phyloP scores from a whole-genome alignment of 176 grass and related monocot species.

The Aegilops speltoides region DNA sequence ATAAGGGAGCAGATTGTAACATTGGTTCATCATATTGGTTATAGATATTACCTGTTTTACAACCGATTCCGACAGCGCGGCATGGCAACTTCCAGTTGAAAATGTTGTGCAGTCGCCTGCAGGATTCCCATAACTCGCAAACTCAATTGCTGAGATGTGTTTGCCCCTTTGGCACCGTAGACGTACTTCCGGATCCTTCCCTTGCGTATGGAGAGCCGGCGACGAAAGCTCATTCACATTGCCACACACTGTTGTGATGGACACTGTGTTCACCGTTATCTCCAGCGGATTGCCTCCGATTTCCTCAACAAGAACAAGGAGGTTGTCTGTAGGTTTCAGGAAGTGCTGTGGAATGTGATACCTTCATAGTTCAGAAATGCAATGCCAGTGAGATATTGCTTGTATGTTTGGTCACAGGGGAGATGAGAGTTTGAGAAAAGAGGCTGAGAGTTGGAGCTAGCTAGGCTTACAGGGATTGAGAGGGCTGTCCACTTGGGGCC shows the following conservation, averaged over 20 bases:
- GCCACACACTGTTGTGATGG: constrained; percentile 39
- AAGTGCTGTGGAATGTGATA: constrained; percentile 85
- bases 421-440: not conserved
- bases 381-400: not conserved
- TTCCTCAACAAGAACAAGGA: constrained; percentile 84
- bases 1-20: not conserved
- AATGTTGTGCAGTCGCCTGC: constrained; percentile 23
- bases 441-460: not conserved
- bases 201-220: constrained; percentile 19
- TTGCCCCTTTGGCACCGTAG: constrained; percentile 49
- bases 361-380: constrained; percentile 49
- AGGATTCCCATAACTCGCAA: constrained; percentile 64
- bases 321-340: constrained; percentile 47
- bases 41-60: constrained; percentile 46
- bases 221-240: constrained; percentile 28
- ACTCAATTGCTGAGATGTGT: constrained; percentile 40
- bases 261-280: constrained; percentile 70
- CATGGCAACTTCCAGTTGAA: constrained; percentile 49
- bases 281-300: constrained; percentile 60
- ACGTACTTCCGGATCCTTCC: constrained; percentile 20
- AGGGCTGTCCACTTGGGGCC: constrained; percentile 65
- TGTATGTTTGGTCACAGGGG: not conserved
- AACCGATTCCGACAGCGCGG: constrained; percentile 19
- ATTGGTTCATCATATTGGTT: not conserved
- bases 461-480: constrained; percentile 59